These are phyloP conservation scores for Tolypocladium tropicale DNA, from an alignment of 2,329 filamentous ascomycete species.

Conservation along the genomic window DNA sequence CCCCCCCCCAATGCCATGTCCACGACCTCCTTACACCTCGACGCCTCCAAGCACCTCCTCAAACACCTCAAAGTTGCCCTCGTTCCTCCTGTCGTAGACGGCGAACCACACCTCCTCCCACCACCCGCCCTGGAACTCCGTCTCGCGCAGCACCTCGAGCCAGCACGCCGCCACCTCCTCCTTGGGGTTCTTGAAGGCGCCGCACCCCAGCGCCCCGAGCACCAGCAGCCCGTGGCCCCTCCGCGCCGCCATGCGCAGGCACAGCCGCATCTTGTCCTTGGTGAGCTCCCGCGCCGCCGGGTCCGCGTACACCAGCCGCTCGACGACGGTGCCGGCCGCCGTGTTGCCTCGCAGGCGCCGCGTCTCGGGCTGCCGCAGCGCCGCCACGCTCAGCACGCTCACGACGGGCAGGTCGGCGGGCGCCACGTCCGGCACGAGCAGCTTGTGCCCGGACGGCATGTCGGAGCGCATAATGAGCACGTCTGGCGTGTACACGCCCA, in stretches of 20 bases:
- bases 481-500: constrained; percentile 48
- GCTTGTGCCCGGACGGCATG: constrained; percentile 31
- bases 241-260: constrained; percentile 47
- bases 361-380: constrained; percentile 31
- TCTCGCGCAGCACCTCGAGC: constrained; percentile 47
- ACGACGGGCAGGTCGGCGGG: constrained; percentile 36
- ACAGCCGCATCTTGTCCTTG: constrained; percentile 52
- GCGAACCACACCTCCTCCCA: constrained; percentile 57
- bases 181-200: constrained; percentile 53
- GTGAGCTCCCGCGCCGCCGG: constrained; percentile 39
- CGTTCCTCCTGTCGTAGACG: constrained; percentile 34
- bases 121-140: constrained; percentile 54
- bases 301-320: constrained; percentile 28
- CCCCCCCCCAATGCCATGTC: too few species aligned
- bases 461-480: constrained; percentile 48
- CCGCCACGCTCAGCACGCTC: constrained; percentile 51
- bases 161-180: constrained; percentile 52
- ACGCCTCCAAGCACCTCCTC: constrained; percentile 28
- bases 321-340: constrained; percentile 10
- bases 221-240: constrained; percentile 49
- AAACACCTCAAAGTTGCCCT: constrained; percentile 43
- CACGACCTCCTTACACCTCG: constrained; percentile 12
- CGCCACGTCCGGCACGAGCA: constrained; percentile 27
- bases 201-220: constrained; percentile 60
- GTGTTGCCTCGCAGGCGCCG: constrained; percentile 8